Evolutionary conservation across 768 basidiomycete genomes (phyloP).

Genomic region (Coprinellus aureogranulatus): DNA sequence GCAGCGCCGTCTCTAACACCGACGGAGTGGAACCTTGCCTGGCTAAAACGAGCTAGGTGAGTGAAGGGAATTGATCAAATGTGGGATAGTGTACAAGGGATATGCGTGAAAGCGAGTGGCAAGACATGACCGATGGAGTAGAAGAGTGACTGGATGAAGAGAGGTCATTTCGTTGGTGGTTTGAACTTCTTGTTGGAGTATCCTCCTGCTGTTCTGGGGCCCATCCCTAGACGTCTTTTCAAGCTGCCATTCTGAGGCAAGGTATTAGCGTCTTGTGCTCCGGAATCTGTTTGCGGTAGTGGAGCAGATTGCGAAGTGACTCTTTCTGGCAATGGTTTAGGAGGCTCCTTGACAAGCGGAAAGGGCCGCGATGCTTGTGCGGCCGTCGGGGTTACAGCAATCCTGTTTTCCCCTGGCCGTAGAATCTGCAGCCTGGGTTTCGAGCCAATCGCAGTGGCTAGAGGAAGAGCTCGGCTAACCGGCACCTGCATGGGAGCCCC

Average conservation of each 20-base stretch:
- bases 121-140: not conserved
- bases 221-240: conserved; percentile 67
- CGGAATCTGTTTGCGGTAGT: not conserved
- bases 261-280: not conserved
- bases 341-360: not conserved
- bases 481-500: too few species aligned
- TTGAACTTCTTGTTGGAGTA: conserved; percentile 76
- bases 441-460: not conserved
- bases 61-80: not conserved
- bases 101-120: not conserved
- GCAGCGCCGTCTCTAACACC: too few species aligned
- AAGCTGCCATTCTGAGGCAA: conserved; percentile 21
- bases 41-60: not conserved
- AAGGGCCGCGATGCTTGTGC: not conserved
- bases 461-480: not conserved
- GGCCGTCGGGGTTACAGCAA: too few species aligned
- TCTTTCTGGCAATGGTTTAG: not conserved
- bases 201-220: conserved; percentile 38
- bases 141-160: not conserved
- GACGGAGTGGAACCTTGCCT: too few species aligned
- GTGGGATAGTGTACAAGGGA: not conserved
- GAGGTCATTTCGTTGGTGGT: conserved; percentile 31
- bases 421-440: not conserved
- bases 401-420: not conserved
- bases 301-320: conserved; percentile 2